These are phyloP conservation scores for Plasmodium inui DNA, from an alignment of 169 alveolate genomes.

Conservation along the genomic window DNA sequence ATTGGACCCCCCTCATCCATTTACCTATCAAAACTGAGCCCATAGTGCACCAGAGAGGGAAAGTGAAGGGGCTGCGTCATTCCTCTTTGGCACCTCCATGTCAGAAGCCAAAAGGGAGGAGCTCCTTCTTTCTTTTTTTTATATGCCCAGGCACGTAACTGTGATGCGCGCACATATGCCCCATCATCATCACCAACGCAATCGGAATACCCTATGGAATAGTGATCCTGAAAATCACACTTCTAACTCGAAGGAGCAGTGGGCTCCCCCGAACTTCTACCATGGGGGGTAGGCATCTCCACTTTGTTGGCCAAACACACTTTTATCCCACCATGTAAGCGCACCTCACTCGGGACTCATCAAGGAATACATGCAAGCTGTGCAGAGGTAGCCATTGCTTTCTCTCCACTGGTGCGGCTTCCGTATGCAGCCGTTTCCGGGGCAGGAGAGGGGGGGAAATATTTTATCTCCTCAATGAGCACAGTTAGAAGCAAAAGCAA, in stretches of 20 bases:
- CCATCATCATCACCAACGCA: background rate
- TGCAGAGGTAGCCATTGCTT: background rate
- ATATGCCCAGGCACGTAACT: background rate
- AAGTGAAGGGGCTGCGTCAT: background rate
- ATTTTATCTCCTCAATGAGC: background rate
- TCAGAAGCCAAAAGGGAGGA: background rate
- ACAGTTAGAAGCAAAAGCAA: background rate
- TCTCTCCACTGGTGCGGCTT: background rate
- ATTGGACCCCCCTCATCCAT: background rate
- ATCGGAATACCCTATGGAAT: background rate
- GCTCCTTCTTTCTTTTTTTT: background rate
- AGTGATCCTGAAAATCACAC: no score
- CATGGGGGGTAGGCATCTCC: background rate
- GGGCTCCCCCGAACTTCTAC: no score
- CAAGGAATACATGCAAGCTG: background rate
- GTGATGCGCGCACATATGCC: background rate
- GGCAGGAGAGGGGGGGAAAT: background rate
- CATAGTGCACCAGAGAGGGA: background rate
- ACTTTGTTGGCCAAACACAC: background rate
- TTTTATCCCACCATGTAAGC: background rate
- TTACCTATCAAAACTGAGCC: background rate
- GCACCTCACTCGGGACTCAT: background rate
- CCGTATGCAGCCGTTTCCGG: background rate
- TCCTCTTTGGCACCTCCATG: background rate
- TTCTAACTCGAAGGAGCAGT: no score